Evolutionary conservation across 1,284 basidiomycete species (phyloP).

Genomic region (Puccinia polysora): DNA sequence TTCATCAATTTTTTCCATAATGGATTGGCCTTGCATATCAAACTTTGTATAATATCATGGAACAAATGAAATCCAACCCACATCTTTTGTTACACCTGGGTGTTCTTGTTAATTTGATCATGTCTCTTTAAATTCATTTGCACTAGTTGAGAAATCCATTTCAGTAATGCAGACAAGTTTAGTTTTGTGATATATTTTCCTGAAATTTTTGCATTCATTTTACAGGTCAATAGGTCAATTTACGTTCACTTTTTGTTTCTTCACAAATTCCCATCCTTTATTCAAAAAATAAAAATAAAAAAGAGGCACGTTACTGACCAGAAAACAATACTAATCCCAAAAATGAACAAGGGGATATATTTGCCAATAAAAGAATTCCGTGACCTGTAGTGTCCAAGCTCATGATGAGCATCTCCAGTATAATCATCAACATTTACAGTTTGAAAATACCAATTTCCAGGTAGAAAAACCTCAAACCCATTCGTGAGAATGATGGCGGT

Average conservation of each 20-base stretch:
- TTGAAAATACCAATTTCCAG: slow-evolving; percentile 46
- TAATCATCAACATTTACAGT: not conserved
- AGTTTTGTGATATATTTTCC: slow-evolving; percentile 28
- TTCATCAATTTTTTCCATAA: no score
- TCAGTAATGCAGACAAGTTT: slow-evolving; percentile 13
- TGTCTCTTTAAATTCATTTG: slow-evolving; percentile 3
- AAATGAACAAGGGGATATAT: slow-evolving; percentile 71
- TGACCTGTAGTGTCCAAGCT: slow-evolving; percentile 21
- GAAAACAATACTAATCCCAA: slow-evolving; percentile 69
- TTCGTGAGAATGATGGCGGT: slow-evolving; percentile 48
- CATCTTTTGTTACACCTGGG: no score
- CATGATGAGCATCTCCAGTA: not conserved
- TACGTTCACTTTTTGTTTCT: no score
- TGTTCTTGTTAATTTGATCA: no score
- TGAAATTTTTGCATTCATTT: no score
- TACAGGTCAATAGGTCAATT: not conserved
- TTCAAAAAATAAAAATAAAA: not conserved
- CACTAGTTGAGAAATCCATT: slow-evolving; percentile 10
- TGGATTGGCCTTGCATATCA: no score
- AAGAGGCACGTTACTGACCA: slow-evolving; percentile 51
- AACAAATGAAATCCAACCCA: no score
- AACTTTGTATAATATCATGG: no score
- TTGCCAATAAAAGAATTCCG: slow-evolving; percentile 59
- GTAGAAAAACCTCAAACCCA: slow-evolving; percentile 50
- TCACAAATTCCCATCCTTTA: not conserved